Evolutionary conservation across 352 stramenopile genomes (phyloP).

Genomic region (Paralagenidium karlingii): DNA sequence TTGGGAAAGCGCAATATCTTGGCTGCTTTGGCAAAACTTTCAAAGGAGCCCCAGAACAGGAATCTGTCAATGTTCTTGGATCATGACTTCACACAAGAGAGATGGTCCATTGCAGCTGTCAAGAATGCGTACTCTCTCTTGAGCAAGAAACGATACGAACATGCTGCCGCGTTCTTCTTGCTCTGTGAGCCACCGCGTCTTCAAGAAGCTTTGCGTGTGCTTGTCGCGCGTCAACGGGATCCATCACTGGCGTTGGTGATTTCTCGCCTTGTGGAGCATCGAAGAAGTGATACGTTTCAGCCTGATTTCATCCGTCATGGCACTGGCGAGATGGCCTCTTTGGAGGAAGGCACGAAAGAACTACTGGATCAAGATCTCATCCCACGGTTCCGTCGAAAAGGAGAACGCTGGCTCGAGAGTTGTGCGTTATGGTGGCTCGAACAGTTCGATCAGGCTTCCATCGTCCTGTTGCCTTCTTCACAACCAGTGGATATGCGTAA

Average conservation of each 20-base stretch:
- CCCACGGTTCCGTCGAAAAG: conserved; percentile 36
- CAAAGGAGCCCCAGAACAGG: conserved; percentile 1
- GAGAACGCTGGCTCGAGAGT: conserved; percentile 66
- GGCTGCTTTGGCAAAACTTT: conserved; percentile 49
- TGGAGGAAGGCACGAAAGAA: conserved; percentile 27
- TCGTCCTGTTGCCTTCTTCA: conserved; percentile 43
- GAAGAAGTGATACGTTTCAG: conserved; percentile 25
- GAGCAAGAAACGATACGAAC: conserved; percentile 86
- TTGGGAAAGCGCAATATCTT: conserved; percentile 75
- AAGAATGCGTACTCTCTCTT: conserved; percentile 94
- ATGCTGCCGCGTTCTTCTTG: conserved; percentile 88
- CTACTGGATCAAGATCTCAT: conserved; percentile 60
- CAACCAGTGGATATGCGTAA: conserved; percentile 42
- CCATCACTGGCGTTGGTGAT: conserved; percentile 84
- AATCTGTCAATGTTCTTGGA: conserved; percentile 63
- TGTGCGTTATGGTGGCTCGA: conserved; percentile 75
- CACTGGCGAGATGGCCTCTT: conserved; percentile 49
- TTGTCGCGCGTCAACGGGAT: conserved; percentile 80
- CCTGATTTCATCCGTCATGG: conserved; percentile 31
- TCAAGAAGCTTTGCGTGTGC: conserved; percentile 86
- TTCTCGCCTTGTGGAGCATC: conserved; percentile 77
- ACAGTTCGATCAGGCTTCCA: conserved; percentile 71
- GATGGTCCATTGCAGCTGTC: conserved; percentile 78
- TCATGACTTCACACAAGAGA: conserved; percentile 71
- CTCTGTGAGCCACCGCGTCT: conserved; percentile 86